These are phyloP conservation scores for Trifolium subterraneum DNA, from an alignment of 306 rosid species.

Conservation along the genomic window DNA sequence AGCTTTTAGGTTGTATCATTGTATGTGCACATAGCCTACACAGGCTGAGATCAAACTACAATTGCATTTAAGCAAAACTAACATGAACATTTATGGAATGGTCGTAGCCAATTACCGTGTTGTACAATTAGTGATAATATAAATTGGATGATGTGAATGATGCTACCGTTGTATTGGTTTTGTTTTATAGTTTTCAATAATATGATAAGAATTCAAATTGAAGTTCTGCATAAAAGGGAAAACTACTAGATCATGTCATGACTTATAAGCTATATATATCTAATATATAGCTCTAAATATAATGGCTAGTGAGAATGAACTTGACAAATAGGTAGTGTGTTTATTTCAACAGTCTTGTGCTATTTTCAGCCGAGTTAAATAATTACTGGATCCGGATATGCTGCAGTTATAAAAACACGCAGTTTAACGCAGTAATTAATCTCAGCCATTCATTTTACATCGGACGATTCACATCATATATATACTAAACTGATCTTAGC, in stretches of 20 bases:
- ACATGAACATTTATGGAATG: slow-evolving; percentile 42
- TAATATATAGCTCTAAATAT: neutral
- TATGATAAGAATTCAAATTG: neutral
- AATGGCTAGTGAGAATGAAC: neutral
- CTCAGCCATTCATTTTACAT: no score
- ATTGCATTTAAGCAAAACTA: slow-evolving; percentile 40
- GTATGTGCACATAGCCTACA: slow-evolving; percentile 36
- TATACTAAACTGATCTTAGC: no score
- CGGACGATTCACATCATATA: no score
- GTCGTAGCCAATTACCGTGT: slow-evolving; percentile 35
- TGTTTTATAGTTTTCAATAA: neutral
- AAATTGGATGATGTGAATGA: slow-evolving; percentile 26
- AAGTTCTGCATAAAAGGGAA: neutral
- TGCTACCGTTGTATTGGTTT: neutral
- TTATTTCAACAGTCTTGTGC: neutral
- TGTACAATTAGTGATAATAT: slow-evolving; percentile 39
- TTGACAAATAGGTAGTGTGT: neutral
- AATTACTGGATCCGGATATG: no score
- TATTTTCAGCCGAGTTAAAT: neutral
- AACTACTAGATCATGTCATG: slow-evolving; percentile 9
- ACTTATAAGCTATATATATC: neutral
- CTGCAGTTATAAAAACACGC: no score
- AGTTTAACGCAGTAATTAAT: no score
- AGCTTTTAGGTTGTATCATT: slow-evolving; percentile 17
- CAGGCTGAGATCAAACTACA: slow-evolving; percentile 36